A percentile compares a stretch with the other conserved stretches of the same genome.
Evolutionary conservation across 306 rosid species (phyloP).

Genomic region (Acacia confusa): DNA sequence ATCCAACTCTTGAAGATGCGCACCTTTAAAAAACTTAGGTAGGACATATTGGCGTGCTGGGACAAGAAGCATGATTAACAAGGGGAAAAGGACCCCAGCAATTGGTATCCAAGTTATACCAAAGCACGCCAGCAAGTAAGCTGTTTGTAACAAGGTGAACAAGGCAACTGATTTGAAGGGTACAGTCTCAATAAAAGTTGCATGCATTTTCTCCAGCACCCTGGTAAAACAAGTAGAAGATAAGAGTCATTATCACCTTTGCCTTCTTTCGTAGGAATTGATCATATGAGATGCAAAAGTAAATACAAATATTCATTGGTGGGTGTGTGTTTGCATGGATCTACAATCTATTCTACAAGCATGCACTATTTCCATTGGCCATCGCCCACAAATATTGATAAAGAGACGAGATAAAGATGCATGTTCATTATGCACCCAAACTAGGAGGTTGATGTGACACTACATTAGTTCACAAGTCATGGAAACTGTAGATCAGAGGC

Average conservation of each 20-base stretch:
- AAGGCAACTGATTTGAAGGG: slow-evolving; percentile 63
- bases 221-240: slow-evolving; percentile 28
- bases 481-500: neutral
- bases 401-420: neutral
- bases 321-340: neutral
- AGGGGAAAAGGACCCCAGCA: slow-evolving; percentile 75
- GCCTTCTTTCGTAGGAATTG: neutral
- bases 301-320: neutral
- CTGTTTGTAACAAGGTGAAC: slow-evolving; percentile 67
- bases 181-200: slow-evolving; percentile 62
- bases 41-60: slow-evolving; percentile 75
- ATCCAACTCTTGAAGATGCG: slow-evolving; percentile 74
- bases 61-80: slow-evolving; percentile 79
- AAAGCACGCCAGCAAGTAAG: slow-evolving; percentile 61
- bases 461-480: neutral
- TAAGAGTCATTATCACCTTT: neutral
- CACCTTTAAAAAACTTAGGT: slow-evolving; percentile 61
- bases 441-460: neutral
- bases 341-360: neutral
- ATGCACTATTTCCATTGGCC: neutral
- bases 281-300: neutral
- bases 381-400: neutral
- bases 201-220: slow-evolving; percentile 63
- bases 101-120: slow-evolving; percentile 77
- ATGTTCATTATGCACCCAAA: neutral